Conservation (phyloP, 179 eudicot genomes). For the Beta macrorhiza region DNA sequence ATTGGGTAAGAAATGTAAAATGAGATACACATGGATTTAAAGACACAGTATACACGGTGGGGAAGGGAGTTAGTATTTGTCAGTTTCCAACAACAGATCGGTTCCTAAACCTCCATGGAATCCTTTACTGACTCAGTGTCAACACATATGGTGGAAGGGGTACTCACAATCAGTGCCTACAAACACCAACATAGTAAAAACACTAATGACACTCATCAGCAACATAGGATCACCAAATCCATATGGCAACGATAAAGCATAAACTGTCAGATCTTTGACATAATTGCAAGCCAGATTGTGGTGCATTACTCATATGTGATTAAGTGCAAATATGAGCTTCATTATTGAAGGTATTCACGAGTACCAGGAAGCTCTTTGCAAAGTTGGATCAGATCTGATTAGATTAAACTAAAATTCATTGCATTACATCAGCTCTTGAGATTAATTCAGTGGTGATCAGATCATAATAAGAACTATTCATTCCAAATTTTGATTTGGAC, state of each 20-base stretch:
- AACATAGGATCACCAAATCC: not conserved
- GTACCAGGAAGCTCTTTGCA: constrained; percentile 5
- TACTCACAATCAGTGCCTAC: not conserved
- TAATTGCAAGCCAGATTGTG: not conserved
- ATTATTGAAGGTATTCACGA: not conserved
- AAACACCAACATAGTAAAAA: not conserved
- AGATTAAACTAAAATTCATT: not conserved
- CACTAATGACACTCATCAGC: not conserved
- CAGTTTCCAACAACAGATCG: not conserved
- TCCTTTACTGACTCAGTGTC: not conserved
- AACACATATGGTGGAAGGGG: not conserved
- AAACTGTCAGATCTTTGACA: not conserved
- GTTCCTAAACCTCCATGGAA: not conserved
- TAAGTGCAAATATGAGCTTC: not conserved
- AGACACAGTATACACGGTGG: not conserved
- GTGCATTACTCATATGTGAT: not conserved
- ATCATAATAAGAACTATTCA: not conserved
- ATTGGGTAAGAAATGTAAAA: not conserved
- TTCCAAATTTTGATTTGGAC: not conserved
- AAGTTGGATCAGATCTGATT: not conserved
- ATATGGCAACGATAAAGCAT: not conserved
- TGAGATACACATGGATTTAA: not conserved
- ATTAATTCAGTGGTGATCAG: not conserved
- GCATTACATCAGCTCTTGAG: not conserved
- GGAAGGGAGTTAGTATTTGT: not conserved